phyloP scores from a whole-genome alignment of 352 stramenopile genomes.

The Pythium coloratum region DNA sequence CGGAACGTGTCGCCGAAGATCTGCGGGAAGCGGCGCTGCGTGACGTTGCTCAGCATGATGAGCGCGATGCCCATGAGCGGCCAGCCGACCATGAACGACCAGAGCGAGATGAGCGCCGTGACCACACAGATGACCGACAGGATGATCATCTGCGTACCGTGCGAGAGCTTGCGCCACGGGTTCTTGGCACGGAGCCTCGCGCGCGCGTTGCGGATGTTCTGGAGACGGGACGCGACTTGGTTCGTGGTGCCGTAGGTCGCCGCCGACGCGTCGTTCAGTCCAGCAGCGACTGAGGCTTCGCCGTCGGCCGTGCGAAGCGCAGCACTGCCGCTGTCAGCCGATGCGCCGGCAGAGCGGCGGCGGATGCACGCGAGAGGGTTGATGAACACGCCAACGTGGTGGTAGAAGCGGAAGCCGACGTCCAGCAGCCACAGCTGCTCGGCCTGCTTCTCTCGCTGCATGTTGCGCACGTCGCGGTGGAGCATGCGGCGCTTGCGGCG shows the following conservation, averaged over 20 bases:
- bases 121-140: constrained; percentile 56
- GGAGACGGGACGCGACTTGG: constrained; percentile 4
- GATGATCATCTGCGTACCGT: constrained; percentile 43
- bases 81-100: constrained; percentile 70
- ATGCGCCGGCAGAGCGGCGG: neutral
- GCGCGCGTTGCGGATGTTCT: constrained; percentile 45
- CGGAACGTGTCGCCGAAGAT: constrained; percentile 74
- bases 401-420: constrained; percentile 72
- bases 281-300: neutral
- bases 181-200: constrained; percentile 41
- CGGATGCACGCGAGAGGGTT: constrained; percentile 42
- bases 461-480: constrained; percentile 43
- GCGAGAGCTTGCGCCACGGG: constrained; percentile 54
- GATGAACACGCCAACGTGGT: constrained; percentile 49
- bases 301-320: neutral
- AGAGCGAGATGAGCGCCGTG: constrained; percentile 56
- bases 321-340: neutral
- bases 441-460: constrained; percentile 63
- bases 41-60: constrained; percentile 61
- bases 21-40: constrained; percentile 72
- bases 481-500: constrained; percentile 57
- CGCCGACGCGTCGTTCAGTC: neutral
- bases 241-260: constrained; percentile 1
- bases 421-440: constrained; percentile 74
- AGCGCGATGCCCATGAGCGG: constrained; percentile 72